Conservation (phyloP, 192 early-diverging fungal species). For the Coemansia sp. region DNA sequence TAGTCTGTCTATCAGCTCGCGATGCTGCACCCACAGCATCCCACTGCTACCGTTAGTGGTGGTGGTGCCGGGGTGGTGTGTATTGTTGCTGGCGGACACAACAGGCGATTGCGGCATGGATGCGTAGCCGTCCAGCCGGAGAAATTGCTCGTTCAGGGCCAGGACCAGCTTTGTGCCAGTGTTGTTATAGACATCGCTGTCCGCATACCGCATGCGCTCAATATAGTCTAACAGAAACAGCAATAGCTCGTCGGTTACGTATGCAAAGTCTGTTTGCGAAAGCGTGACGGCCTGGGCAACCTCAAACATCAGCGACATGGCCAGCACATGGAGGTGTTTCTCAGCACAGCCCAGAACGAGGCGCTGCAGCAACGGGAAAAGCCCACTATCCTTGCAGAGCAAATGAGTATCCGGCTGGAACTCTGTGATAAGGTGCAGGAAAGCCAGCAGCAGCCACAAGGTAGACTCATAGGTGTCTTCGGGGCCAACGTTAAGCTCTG, state of each 20-base stretch:
- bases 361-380: conserved; percentile 42
- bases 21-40: neutral
- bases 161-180: conserved; percentile 50
- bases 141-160: conserved; percentile 46
- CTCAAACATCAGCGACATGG: conserved; percentile 53
- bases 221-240: conserved; percentile 43
- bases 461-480: conserved; percentile 16
- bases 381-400: conserved; percentile 42
- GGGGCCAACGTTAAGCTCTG: conserved; percentile 27
- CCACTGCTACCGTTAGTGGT: neutral
- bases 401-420: conserved; percentile 38
- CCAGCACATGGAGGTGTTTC: conserved; percentile 35
- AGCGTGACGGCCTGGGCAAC: conserved; percentile 43
- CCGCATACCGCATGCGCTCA: conserved; percentile 48
- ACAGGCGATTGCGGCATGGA: conserved; percentile 10
- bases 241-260: conserved; percentile 30
- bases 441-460: conserved; percentile 42
- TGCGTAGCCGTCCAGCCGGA: conserved; percentile 7
- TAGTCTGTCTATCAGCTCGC: neutral
- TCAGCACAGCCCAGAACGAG: conserved; percentile 21
- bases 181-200: conserved; percentile 50
- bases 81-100: neutral
- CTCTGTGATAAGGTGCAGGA: conserved; percentile 41
- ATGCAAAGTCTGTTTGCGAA: conserved; percentile 26
- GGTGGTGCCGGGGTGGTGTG: neutral